Base-by-base conservation (phyloP, 768 basidiomycete genomes). In the Mrakia frigida region DNA sequence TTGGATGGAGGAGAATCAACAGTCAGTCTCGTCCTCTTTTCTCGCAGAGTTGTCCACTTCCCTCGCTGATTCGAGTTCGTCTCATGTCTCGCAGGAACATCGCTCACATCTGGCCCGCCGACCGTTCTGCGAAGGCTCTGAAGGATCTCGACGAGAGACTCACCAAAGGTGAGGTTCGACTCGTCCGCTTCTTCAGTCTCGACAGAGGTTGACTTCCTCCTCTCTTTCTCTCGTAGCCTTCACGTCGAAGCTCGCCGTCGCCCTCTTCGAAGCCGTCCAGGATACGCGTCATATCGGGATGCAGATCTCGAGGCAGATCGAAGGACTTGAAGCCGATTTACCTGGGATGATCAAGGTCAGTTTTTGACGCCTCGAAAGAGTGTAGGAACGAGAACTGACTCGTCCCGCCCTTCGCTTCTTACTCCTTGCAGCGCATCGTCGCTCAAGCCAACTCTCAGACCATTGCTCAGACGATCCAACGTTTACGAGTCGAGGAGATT, bases 201-300 rank as follows among this genome's bases (percentile, higher is more conserved):
- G 18, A 9, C 2, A 50, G 46, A 50, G 2, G 46, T 14, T 50
- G 46, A n/a, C 21, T 23, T 13, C 28, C n/a, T 16, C 13, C 43
- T 71, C 50, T 46, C 43, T 46, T 71, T 7, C 28, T 21, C 21
- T 9, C 41, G 41, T 39, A 75, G 72, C 71, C n/a, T 78, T 78
- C 43, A 78, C 77, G 10, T 74, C 77, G 13, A 78, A 78, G 52
- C 73, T 78, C n/a, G 77, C 73, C 33, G 77, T 78, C 43, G 77
- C 77, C 7, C 73, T 78, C 39, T 78, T 70, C 43, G 77, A 78
- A 46, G 65, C 73, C 35, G 59, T 78, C 13, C 77, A 78, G 35
- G 77, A 74, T 9, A 74, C 67, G 0, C 68, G 68, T 11, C 61
- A 67, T 23, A 60, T 78, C 0, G 28, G 50, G 35, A 39, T 74